Conservation (phyloP, 164 flowering plant genomes). For the Stephania cephalantha region DNA sequence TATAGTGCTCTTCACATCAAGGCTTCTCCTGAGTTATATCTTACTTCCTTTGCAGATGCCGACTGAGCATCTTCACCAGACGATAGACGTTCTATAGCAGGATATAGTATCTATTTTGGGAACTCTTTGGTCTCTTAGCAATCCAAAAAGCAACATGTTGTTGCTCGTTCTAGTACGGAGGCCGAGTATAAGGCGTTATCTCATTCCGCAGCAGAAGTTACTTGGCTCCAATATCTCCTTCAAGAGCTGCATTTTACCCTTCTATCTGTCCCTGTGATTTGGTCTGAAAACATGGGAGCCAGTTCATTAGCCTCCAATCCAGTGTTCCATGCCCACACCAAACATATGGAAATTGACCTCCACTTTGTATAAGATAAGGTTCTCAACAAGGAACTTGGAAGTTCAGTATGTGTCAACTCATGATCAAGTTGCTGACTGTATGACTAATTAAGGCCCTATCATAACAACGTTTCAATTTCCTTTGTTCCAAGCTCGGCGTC, state of each 20-base stretch:
- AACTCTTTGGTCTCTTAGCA: too few relatives aligned
- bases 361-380: not conserved
- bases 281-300: not conserved
- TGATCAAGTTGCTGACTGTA: too few relatives aligned
- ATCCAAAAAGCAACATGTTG: not conserved
- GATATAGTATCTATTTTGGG: not conserved
- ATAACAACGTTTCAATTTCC: too few relatives aligned
- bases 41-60: not conserved
- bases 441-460: too few relatives aligned
- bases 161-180: not conserved
- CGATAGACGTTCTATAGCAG: not conserved
- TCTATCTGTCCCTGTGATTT: not conserved
- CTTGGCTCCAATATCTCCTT: not conserved
- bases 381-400: too few relatives aligned
- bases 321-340: not conserved
- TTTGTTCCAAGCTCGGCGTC: too few relatives aligned
- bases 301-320: not conserved
- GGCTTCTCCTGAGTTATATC: not conserved
- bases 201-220: not conserved
- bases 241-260: not conserved
- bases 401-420: too few relatives aligned
- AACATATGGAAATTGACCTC: not conserved
- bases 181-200: not conserved
- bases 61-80: not conserved
- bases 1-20: not conserved